These are phyloP conservation scores for Metschnikowia lachancei DNA, from an alignment of 805 yeast genomes.

Conservation along the genomic window DNA sequence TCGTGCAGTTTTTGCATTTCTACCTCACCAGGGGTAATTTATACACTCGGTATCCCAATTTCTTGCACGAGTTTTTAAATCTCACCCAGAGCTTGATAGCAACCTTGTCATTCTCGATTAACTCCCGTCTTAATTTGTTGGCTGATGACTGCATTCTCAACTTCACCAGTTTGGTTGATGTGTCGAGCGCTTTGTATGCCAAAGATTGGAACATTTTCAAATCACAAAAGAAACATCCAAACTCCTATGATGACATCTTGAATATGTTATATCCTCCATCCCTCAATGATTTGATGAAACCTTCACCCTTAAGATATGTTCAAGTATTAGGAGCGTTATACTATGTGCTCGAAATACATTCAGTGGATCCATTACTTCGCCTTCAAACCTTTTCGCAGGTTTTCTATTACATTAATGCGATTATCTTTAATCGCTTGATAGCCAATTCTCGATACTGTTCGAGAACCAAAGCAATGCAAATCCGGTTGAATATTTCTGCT, in stretches of 20 bases:
- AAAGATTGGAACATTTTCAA: conserved; percentile 59
- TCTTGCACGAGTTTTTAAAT: conserved; percentile 56
- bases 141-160: conserved; percentile 69
- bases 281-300: conserved; percentile 72
- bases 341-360: conserved; percentile 78
- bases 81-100: conserved; percentile 59
- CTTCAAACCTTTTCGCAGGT: conserved; percentile 78
- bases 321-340: conserved; percentile 87
- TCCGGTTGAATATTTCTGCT: conserved; percentile 78
- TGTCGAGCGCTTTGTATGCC: conserved; percentile 71
- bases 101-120: conserved; percentile 65
- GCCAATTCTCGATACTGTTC: conserved; percentile 68
- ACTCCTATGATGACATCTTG: conserved; percentile 69
- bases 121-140: conserved; percentile 53
- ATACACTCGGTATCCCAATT: conserved; percentile 51
- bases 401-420: conserved; percentile 71
- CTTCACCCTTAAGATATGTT: conserved; percentile 82
- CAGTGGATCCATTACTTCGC: conserved; percentile 72
- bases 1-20: conserved; percentile 71
- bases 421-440: conserved; percentile 70
- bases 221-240: conserved; percentile 41
- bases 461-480: conserved; percentile 83
- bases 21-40: conserved; percentile 67
- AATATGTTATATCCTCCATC: conserved; percentile 84
- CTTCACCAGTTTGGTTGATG: conserved; percentile 80